These are phyloP conservation scores for Adansonia digitata DNA, from an alignment of 345 rosid species.

Conservation along the genomic window DNA sequence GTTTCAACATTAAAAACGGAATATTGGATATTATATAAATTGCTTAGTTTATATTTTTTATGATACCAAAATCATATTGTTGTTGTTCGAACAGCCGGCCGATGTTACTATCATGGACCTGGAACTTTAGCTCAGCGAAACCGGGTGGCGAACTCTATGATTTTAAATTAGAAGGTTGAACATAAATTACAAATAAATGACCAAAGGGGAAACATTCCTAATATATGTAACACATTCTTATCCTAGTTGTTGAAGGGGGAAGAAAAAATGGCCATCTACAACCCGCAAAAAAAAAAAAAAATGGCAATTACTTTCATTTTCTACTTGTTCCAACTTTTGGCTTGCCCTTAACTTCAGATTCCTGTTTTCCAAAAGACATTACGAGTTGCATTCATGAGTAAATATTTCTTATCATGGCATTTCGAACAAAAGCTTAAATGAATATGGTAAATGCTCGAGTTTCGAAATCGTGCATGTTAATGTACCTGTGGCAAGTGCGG, in stretches of 20 bases:
- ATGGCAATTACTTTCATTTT: constrained; percentile 29
- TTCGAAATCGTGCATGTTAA: not conserved
- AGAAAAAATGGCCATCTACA: not conserved
- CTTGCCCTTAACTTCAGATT: constrained; percentile 78
- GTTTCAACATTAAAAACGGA: no score
- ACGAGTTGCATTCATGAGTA: not conserved
- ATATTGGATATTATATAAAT: no score
- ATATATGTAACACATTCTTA: not conserved
- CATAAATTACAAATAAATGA: not conserved
- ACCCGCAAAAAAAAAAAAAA: not conserved
- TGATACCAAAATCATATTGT: no score
- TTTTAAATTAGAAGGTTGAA: not conserved
- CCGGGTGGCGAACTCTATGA: not conserved
- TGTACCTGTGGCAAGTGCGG: constrained; percentile 62
- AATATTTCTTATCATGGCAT: not conserved
- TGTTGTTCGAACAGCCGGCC: not conserved
- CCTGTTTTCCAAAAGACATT: constrained; percentile 37
- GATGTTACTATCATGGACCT: no score
- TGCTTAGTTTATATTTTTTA: no score
- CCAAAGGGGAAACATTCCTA: not conserved
- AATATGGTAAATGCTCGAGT: not conserved
- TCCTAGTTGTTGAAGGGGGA: not conserved
- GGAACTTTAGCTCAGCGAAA: no score
- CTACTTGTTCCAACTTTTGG: constrained; percentile 57
- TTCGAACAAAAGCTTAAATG: not conserved